Percentiles rank a stretch among this genome's conserved stretches.
Conservation (phyloP, 331 rosid genomes). For the Saraca asoca region DNA sequence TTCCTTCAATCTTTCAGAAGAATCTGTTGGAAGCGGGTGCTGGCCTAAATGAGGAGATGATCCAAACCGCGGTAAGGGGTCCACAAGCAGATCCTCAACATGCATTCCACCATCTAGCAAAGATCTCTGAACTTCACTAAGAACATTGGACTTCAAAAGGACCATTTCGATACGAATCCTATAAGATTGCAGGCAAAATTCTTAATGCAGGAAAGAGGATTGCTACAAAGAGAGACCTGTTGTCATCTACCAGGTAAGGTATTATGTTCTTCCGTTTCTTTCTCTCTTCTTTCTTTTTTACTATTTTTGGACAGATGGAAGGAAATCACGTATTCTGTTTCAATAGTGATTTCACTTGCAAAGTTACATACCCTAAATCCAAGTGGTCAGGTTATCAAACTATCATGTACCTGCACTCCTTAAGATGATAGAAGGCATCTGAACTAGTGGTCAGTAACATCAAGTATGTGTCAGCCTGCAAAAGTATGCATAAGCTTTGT, state of each 20-base stretch:
- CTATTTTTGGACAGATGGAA: neutral
- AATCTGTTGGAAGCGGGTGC: constrained; percentile 67
- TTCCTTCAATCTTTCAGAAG: constrained; percentile 72
- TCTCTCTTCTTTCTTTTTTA: neutral
- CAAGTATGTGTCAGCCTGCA: constrained; percentile 85
- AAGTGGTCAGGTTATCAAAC: constrained; percentile 20
- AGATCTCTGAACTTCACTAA: constrained; percentile 96
- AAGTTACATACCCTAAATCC: constrained; percentile 24
- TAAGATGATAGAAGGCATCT: constrained; percentile 87
- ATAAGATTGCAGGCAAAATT: constrained; percentile 44
- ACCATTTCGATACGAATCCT: constrained; percentile 87
- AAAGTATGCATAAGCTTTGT: constrained; percentile 24
- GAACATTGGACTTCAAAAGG: constrained; percentile 84
- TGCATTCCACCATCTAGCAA: constrained; percentile 95
- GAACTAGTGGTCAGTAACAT: constrained; percentile 80
- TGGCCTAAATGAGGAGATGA: constrained; percentile 68
- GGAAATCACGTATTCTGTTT: constrained; percentile 9
- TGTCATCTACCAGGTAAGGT: neutral
- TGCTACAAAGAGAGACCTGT: constrained; percentile 19
- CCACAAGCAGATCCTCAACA: constrained; percentile 81
- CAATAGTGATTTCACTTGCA: neutral
- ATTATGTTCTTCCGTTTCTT: constrained; percentile 18
- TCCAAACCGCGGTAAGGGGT: constrained; percentile 59
- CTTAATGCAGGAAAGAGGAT: constrained; percentile 29
- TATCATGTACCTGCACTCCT: constrained; percentile 78